Evolutionary conservation across 1,284 basidiomycete genomes (phyloP), one percentile per base, ranked within the genome.

Genomic region (Apiotrichum sp.): DNA sequence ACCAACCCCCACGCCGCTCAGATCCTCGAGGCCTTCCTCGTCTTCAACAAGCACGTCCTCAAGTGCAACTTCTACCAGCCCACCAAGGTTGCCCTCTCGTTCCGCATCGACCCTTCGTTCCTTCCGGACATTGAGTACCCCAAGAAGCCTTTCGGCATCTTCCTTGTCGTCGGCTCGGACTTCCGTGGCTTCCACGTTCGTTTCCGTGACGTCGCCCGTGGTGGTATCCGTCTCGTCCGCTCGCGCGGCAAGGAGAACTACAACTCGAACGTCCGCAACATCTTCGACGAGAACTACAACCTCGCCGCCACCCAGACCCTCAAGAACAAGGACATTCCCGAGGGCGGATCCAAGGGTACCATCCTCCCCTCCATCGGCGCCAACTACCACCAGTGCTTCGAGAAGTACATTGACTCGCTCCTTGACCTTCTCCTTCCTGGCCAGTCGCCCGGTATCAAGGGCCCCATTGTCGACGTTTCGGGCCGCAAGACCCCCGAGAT

Each of bases 41-140:
- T 96, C 69, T 98, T 98, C 81, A 99, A 98, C 83, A 93, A 95
- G 86, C 85, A 91, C 69, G 85, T 98, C 56, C 81, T 98, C 66
- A 98, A 96, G 83, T 97, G 91, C 65, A 96, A 95, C 81, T 97
- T 98, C 75, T 98, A 96, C 79, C 93, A 95, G 72, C 92, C 93
- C 3, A 61, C 60, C 54, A 58, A 61, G 79, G 92, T 97, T 42
- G 93, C 96, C 8, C 79, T 99, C 54, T 93, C 91, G 14, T 98
- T 98, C 89, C 87, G 96, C 54, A 83, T 99, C 50, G 86, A 89
- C 54, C 91, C 93, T 0, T 83, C 84, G 61, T 99, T 99, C 82
- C 78, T 99, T 48, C 95, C 96, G 34, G 88, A 91, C 66, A 81
- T 89, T 55, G 96, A 98, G 78, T 97, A 97, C 76, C 92, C 93